These are phyloP conservation scores for Exophiala calicioides DNA, from an alignment of 2,329 filamentous ascomycete genomes.

Conservation along the genomic window DNA sequence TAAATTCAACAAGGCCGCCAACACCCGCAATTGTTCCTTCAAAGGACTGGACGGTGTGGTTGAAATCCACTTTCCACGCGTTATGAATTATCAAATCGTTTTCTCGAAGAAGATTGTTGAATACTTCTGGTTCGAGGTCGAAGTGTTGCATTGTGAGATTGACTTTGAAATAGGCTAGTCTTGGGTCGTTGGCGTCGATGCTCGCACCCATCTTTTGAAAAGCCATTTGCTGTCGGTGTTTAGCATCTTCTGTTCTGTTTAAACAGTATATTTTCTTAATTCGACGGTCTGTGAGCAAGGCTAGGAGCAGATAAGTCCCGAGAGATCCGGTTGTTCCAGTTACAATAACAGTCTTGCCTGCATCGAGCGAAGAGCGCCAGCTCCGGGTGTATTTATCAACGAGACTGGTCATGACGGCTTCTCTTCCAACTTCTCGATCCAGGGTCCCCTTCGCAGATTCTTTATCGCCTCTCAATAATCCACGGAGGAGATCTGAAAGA, in stretches of 20 bases:
- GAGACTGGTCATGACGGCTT: too few relatives aligned
- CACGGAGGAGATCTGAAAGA: too few relatives aligned
- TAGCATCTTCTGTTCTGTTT: not conserved
- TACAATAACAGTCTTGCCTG: too few relatives aligned
- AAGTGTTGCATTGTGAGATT: not conserved
- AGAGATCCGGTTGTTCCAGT: not conserved
- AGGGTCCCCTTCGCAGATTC: too few relatives aligned
- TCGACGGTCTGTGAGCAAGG: too few relatives aligned
- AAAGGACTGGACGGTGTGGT: not conserved
- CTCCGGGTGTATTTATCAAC: too few relatives aligned
- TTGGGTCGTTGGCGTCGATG: not conserved
- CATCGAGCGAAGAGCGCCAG: too few relatives aligned
- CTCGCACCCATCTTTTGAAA: not conserved
- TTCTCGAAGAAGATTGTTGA: too few relatives aligned
- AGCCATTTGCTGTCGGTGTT: not conserved
- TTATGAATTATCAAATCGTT: too few relatives aligned
- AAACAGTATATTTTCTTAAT: constrained; percentile 2
- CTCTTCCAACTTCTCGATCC: too few relatives aligned
- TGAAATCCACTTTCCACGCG: not conserved
- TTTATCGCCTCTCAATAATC: too few relatives aligned
- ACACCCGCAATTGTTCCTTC: not conserved
- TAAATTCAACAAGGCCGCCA: not conserved
- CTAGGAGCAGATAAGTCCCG: too few relatives aligned
- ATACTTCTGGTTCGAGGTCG: not conserved
- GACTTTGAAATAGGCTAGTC: not conserved